Conservation (phyloP, 371 early-diverging fungal genomes). For the Mortierella sp. region DNA sequence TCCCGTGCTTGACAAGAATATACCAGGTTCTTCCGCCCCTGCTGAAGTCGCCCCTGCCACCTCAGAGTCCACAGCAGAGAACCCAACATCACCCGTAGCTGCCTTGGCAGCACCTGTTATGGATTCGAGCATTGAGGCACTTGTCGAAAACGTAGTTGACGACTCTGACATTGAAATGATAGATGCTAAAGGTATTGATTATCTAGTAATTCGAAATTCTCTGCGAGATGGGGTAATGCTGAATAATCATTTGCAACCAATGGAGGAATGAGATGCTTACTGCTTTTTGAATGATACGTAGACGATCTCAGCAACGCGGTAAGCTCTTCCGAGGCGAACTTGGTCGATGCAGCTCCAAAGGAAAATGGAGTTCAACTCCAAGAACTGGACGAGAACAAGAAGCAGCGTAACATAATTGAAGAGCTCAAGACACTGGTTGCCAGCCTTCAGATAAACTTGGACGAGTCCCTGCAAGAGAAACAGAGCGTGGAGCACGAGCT, state of each 20-base stretch:
- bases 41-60: background rate
- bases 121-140: background rate
- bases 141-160: background rate
- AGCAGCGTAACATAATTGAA: constrained; percentile 11
- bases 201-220: background rate
- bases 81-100: background rate
- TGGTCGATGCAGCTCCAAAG: background rate
- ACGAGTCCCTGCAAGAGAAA: constrained; percentile 26
- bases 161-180: background rate
- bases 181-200: constrained; percentile 5
- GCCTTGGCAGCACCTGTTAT: background rate
- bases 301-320: background rate
- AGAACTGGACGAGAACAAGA: constrained; percentile 6
- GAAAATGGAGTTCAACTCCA: constrained; percentile 17
- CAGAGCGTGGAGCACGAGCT: constrained; percentile 29
- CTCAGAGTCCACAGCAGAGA: background rate
- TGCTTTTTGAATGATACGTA: background rate
- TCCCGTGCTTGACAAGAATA: background rate
- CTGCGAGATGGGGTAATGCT: background rate
- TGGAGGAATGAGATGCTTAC: background rate
- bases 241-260: background rate
- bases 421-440: constrained; percentile 13
- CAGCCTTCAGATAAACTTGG: constrained; percentile 9
- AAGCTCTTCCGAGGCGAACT: background rate
- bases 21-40: background rate